Evolutionary conservation across 495 filamentous ascomycete genomes (phyloP), one percentile per base, ranked within the genome.

Genomic region (Xylaria longipes): DNA sequence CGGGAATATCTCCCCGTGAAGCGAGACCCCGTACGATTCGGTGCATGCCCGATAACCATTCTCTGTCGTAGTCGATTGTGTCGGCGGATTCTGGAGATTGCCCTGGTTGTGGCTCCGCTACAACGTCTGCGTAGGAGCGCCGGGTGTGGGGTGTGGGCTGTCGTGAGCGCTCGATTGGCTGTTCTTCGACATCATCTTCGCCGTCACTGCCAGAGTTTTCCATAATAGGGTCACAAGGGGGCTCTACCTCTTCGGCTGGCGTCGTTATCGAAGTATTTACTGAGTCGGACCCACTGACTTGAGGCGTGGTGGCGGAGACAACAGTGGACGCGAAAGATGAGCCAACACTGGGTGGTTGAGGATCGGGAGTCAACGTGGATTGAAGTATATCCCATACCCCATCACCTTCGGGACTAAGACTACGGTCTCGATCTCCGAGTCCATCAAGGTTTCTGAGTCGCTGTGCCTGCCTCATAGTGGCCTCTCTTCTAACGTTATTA

Each of bases 391-490:
- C 91, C 94, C 94, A 97, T 22, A 86, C 84, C 63, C 87, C 85
- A 63, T 89, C 89, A 43, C 81, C 88, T 60, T 93, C 91, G 3
- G 94, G 92, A 78, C 92, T 95, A 63, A 92, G 82, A 76, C 94
- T 97, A 52, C 94, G 88, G 68, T 93, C 89, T 48, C 93, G 90
- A 79, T 97, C 94, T 20, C 94, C 94, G 37, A 97, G 85, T 17
- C 94, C 94, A 82, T 95, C 91, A 6, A 91, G 9, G 56, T 70
- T 64, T 61, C 74, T 48, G 41, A 76, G 50, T 14, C 54, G 54
- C 29, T 58, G 54, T n/a, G 31, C 54, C 17, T 33, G 54, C 54
- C 27, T 27, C 27, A 15, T 6, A 17, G 31, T 6, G 3, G 29
- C 29, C 6, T 58, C 29, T 58, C 14, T 31, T 35, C 27, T 29